Base-by-base conservation (phyloP, 2,329 filamentous ascomycete genomes). In the Stagonosporopsis rhizophila region DNA sequence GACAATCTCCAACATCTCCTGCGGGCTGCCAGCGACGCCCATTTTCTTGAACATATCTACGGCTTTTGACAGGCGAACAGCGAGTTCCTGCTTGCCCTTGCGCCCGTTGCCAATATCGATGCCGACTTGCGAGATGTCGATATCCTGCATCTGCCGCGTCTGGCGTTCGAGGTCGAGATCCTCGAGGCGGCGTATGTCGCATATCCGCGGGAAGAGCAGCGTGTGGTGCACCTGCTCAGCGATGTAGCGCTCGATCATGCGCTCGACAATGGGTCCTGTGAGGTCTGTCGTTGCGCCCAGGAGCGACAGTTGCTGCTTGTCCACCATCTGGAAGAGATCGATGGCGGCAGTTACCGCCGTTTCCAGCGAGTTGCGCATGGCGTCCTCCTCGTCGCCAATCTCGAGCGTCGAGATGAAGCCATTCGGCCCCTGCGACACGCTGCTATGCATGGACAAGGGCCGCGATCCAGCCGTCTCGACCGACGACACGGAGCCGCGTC, bases 91-190 rank as follows among this genome's bases (percentile, higher is more conserved):
- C 71, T 96, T 98, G 30, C 88, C 91, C 64, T 83, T 84, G 49
- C 85, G 84, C 0, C 91, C 91, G 40, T 90, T 90, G 57, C 93
- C 89, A 41, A 97, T 91, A 3, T 86, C 83, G 48, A 99, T 92
- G 0, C 95, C 95, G 15, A 99, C 87, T 76, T 99, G 95, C 1
- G 92, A 95, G 49, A 99, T 90, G 75, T 99, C 95, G 52, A 99
- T 88, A 68, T 89, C 90, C 68, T 92, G 87, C 92, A 98, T 98
- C 73, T 96, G 91, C 38, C 90, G 87, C 52, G 97, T 95, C 71
- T 95, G 92, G 23, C 87, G 86, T 72, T 98, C 94, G 6, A 99
- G 81, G 66, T 97, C 92, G 8, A 90, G 80, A 69, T 99, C 95
- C 62, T 97, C 93, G 0, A 87, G 82, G 46, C 89, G 85, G 63